Percentiles rank a stretch among this genome's conserved stretches.
These are phyloP conservation scores for Thelonectria discophora DNA, from an alignment of 2,329 filamentous ascomycete species.

Conservation along the genomic window DNA sequence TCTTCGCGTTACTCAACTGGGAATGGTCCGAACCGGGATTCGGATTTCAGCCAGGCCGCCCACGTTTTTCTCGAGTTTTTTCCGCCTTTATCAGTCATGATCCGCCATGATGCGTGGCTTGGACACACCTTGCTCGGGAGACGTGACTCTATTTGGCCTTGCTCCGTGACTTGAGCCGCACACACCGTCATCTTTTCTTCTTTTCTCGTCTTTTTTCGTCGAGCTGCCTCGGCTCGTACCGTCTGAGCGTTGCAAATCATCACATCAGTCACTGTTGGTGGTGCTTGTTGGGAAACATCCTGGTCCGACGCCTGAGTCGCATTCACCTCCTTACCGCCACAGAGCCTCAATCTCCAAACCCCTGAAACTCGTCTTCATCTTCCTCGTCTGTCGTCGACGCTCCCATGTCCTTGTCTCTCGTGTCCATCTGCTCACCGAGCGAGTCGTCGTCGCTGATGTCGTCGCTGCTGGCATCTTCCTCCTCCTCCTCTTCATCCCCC, in stretches of 20 bases:
- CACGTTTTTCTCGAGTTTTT: slow-evolving; percentile 3
- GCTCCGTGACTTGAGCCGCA: slow-evolving; percentile 9
- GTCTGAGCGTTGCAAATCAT: slow-evolving; percentile 8
- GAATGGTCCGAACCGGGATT: slow-evolving; percentile 26
- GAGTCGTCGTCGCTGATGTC: slow-evolving; percentile 16
- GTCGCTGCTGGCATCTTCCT: slow-evolving; percentile 31
- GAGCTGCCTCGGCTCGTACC: slow-evolving; percentile 12
- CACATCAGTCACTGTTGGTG: not conserved
- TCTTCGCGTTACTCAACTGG: not conserved
- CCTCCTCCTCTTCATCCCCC: slow-evolving; percentile 40
- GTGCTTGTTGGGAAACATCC: not conserved
- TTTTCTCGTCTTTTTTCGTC: not conserved
- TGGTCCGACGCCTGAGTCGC: slow-evolving; percentile 9
- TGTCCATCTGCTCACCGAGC: slow-evolving; percentile 20
- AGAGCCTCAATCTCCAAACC: slow-evolving; percentile 37
- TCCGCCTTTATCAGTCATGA: not conserved
- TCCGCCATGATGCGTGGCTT: slow-evolving; percentile 15
- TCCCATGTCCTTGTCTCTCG: slow-evolving; percentile 31
- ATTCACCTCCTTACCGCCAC: slow-evolving; percentile 10
- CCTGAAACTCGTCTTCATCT: slow-evolving; percentile 40
- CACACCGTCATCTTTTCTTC: not conserved
- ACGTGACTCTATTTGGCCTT: slow-evolving; percentile 17
- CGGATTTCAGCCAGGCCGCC: slow-evolving; percentile 21
- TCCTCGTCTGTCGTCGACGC: slow-evolving; percentile 11
- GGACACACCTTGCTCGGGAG: slow-evolving; percentile 24